Conservation (phyloP, 495 filamentous ascomycete genomes). For the Pseudoneurospora amorphoporcata region DNA sequence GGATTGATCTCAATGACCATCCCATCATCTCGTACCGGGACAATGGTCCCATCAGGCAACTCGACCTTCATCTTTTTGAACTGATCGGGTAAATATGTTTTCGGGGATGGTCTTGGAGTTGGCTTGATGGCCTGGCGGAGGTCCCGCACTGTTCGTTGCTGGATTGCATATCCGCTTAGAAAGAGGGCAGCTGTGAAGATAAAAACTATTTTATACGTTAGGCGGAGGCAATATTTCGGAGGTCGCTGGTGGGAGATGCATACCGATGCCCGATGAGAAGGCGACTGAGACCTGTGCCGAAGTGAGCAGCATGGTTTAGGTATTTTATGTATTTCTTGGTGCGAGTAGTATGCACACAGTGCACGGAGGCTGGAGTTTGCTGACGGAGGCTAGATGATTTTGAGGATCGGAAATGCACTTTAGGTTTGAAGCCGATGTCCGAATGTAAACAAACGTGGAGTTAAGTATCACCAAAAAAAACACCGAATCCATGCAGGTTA, state of each 20-base stretch:
- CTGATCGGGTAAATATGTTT: conserved; percentile 32
- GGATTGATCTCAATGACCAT: conserved; percentile 23
- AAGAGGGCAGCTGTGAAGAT: conserved; percentile 42
- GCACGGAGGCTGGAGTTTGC: neutral
- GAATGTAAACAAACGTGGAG: neutral
- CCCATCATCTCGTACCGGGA: conserved; percentile 15
- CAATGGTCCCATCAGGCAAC: conserved; percentile 26
- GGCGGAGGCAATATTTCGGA: neutral
- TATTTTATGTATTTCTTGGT: neutral
- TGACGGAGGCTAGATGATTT: neutral
- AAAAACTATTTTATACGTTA: conserved; percentile 23
- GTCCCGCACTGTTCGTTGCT: conserved; percentile 42
- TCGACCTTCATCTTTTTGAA: conserved; percentile 24
- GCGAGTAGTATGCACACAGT: neutral
- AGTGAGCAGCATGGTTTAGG: conserved; percentile 35
- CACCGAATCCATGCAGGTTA: neutral
- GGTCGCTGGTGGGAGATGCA: conserved; percentile 7
- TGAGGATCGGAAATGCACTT: neutral
- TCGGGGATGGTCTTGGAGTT: conserved; percentile 27
- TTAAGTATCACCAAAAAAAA: neutral
- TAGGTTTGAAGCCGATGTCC: neutral
- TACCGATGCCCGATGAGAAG: conserved; percentile 39
- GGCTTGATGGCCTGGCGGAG: conserved; percentile 38
- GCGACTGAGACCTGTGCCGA: conserved; percentile 43
- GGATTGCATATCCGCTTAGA: conserved; percentile 43